phyloP scores from a whole-genome alignment of 116 monocot genomes.

The Cymodocea nodosa region DNA sequence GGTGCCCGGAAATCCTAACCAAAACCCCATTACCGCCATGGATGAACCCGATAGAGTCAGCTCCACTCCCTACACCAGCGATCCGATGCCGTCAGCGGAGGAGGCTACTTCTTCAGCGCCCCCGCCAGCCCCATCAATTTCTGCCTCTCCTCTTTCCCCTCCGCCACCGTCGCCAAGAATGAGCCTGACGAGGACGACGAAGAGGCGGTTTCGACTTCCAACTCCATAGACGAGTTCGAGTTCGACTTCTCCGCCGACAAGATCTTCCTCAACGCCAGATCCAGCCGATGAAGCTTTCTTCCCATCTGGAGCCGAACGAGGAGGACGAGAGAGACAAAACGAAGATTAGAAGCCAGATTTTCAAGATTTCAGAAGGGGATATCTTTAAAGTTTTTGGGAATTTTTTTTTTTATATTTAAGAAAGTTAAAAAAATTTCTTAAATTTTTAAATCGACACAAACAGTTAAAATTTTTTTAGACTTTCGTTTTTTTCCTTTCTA shows the following conservation, averaged over 20 bases:
- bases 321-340: slow-evolving; percentile 14
- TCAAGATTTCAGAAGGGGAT: too few species aligned
- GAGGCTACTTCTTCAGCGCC: slow-evolving; percentile 26
- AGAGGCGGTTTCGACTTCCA: background rate
- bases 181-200: background rate
- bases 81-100: slow-evolving; percentile 32
- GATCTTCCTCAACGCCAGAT: slow-evolving; percentile 80
- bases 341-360: too few species aligned
- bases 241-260: slow-evolving; percentile 53
- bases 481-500: too few species aligned
- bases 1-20: too few species aligned
- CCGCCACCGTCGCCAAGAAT: slow-evolving; percentile 9
- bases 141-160: slow-evolving; percentile 18
- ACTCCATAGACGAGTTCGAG: slow-evolving; percentile 8
- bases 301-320: slow-evolving; percentile 32
- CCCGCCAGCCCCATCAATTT: slow-evolving; percentile 42
- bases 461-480: too few species aligned
- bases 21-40: too few species aligned
- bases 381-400: too few species aligned
- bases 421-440: too few species aligned
- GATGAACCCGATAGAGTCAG: slow-evolving; percentile 24
- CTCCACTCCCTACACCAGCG: slow-evolving; percentile 56
- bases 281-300: slow-evolving; percentile 52
- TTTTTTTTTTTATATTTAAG: too few species aligned
- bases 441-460: too few species aligned